Conservation (phyloP, 768 basidiomycete species). For the Rhodotorula paludigena region DNA sequence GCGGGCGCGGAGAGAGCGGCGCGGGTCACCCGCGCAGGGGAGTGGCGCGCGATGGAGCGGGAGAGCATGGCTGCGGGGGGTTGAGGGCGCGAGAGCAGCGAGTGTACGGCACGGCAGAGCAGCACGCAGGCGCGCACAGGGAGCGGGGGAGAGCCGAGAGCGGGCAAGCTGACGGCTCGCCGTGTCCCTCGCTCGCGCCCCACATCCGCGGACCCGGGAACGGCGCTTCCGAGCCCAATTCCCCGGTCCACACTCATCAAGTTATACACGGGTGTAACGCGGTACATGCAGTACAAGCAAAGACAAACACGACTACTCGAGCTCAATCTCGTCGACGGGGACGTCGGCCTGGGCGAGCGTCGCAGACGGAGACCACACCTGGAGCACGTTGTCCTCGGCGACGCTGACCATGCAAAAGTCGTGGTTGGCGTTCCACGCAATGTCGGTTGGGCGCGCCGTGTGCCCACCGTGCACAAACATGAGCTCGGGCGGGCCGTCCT, state of each 20-base stretch:
- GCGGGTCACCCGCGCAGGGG: neutral
- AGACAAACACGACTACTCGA: slow-evolving; percentile 28
- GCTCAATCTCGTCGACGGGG: slow-evolving; percentile 26
- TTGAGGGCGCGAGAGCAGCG: too few species aligned
- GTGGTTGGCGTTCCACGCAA: slow-evolving; percentile 78
- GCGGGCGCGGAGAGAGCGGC: neutral
- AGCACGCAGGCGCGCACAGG: too few species aligned
- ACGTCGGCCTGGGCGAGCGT: slow-evolving; percentile 26
- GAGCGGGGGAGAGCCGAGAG: too few species aligned
- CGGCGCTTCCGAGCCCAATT: too few species aligned
- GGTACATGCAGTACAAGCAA: too few species aligned
- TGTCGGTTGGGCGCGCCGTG: slow-evolving; percentile 69
- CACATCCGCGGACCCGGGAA: too few species aligned
- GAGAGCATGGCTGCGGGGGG: neutral
- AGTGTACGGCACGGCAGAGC: too few species aligned
- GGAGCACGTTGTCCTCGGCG: slow-evolving; percentile 94
- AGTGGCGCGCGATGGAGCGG: neutral
- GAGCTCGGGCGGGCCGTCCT: slow-evolving; percentile 95
- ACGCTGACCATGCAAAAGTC: slow-evolving; percentile 45
- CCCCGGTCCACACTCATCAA: too few species aligned
- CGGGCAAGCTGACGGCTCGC: too few species aligned
- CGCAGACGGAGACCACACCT: slow-evolving; percentile 89
- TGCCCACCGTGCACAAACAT: slow-evolving; percentile 87
- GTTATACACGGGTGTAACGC: too few species aligned
- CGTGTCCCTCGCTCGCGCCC: too few species aligned